Evolutionary conservation across 2,329 filamentous ascomycete genomes (phyloP), one percentile per base, ranked within the genome.

Genomic region (Epichloe amarillans): DNA sequence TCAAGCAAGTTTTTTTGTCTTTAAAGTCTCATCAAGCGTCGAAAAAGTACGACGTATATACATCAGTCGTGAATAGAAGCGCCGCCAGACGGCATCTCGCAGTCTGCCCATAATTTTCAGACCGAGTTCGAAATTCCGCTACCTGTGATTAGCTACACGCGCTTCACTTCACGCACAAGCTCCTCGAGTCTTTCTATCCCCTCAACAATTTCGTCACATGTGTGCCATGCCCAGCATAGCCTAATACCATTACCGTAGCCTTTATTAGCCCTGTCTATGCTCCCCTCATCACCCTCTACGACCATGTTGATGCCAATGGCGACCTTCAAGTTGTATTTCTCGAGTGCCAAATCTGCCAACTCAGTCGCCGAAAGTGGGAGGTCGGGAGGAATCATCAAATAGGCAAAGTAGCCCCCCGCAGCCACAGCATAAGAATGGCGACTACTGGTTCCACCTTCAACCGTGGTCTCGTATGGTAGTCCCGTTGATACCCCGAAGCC

Each of bases 221-320:
- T 74, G 63, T 86, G 84, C 80, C 84, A 90, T 5, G 82, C 74
- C 65, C 86, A 89, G 53, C 82, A 88, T 19, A 89, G 63, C 39
- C 85, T 72, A 23, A 89, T 66, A 47, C 76, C 75, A 47, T 72
- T 65, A 21, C 76, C 70, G 60, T 91, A 87, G 40, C 67, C 69
- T 35, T 73, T 69, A 5, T 19, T 19, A 30, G 49, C 19, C n/a
- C 49, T 36, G n/a, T 46, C 36, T 3, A 12, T 15, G 14, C 69
- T 67, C 3, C 64, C 64, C 54, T 75, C 69, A 57, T 84, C 81
- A 0, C 75, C 77, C 14, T 71, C 69, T 12, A 86, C 80, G 60
- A 83, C 79, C 64, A 91, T 95, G 55, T 86, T 72, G 47, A 74
- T 72, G 3, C 88, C 88, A 21, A 76, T 72, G 23, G 82, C 85